A percentile compares a stretch with the other conserved stretches of the same genome.
Conservation (phyloP, 768 basidiomycete genomes). For the Cytidiella melzeri region DNA sequence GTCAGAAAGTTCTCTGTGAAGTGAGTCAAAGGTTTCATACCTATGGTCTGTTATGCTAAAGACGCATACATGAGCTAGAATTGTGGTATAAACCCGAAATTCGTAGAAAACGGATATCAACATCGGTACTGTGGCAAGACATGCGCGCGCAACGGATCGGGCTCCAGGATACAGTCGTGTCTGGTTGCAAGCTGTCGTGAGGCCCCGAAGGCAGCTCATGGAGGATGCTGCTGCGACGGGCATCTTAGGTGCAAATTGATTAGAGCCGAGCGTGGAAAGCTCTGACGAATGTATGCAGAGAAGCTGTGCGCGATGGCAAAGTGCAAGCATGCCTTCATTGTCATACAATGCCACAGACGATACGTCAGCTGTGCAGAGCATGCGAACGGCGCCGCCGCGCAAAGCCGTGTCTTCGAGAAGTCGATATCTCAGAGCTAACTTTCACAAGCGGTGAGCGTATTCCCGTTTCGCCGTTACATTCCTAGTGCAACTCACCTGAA, state of each 20-base stretch:
- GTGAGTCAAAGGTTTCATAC: neutral
- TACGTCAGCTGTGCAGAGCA: neutral
- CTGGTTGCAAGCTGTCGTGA: conserved; percentile 45
- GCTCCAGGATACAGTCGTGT: conserved; percentile 31
- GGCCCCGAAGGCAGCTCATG: conserved; percentile 42
- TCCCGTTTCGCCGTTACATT: conserved; percentile 12
- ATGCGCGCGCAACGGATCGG: conserved; percentile 43
- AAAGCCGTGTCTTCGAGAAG: conserved; percentile 41
- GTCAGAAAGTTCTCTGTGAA: conserved; percentile 4
- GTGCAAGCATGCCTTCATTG: neutral
- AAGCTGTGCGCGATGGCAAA: conserved; percentile 35
- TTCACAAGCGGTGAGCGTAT: conserved; percentile 46
- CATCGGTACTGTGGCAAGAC: conserved; percentile 58
- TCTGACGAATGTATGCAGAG: conserved; percentile 1
- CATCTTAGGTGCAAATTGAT: conserved; percentile 44
- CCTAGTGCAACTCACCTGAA: neutral
- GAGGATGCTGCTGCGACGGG: conserved; percentile 51
- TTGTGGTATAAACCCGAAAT: conserved; percentile 57
- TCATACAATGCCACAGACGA: neutral
- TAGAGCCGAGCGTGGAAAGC: conserved; percentile 6
- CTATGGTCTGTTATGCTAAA: conserved; percentile 36
- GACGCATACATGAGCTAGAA: conserved; percentile 42
- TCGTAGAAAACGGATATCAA: conserved; percentile 51
- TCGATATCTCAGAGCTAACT: conserved; percentile 37
- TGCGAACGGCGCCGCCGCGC: conserved; percentile 9